Base-by-base conservation (phyloP, 495 filamentous ascomycete genomes). In the Xylaria nigripes region DNA sequence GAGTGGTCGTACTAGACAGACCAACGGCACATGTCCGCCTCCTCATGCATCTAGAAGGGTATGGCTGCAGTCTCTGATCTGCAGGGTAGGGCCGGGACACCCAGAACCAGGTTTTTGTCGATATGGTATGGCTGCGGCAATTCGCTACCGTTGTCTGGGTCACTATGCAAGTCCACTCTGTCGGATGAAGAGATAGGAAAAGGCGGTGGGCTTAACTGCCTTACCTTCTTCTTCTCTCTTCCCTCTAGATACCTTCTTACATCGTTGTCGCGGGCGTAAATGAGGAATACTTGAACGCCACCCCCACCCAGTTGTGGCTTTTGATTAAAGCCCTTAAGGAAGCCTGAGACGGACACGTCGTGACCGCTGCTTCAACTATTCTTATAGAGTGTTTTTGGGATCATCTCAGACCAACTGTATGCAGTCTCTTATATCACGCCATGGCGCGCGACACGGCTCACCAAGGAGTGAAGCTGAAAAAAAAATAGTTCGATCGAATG, bases 401-500 rank as follows among this genome's bases (percentile, higher is more conserved):
- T 36, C 32, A 36, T 40, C n/a, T 40, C 36, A 40, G 36, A 6
- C 36, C 36, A 40, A 18, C n/a, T 3, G 32, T 36, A n/a, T n/a
- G n/a, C n/a, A n/a, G 13, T 2, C n/a, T n/a, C 18, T 19, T 16
- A 16, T 4, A 45, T 36, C 12, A 29, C 27, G 50, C 41, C 50
- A 51, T 19, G n/a, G n/a, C 1, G 27, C 41, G 29, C 16, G 44
- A 32, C 24, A 40, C 23, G 32, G 32, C 13, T 40, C 45, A 24
- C 42, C 23, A 43, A n/a, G 32, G 42, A 45, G 16, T 42, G 44
- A 44, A 48, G 51, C 51, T 54, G 51, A 54, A 48, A 40, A 54
- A n/a, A n/a, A 18, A 16, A 25, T 19, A 10, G n/a, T 16, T 47
- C 45, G n/a, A 25, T 18, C 12, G 3, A 18, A 19, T 24, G 2